Evolutionary conservation across 306 rosid species (phyloP).

Genomic region (Clitoria ternatea): DNA sequence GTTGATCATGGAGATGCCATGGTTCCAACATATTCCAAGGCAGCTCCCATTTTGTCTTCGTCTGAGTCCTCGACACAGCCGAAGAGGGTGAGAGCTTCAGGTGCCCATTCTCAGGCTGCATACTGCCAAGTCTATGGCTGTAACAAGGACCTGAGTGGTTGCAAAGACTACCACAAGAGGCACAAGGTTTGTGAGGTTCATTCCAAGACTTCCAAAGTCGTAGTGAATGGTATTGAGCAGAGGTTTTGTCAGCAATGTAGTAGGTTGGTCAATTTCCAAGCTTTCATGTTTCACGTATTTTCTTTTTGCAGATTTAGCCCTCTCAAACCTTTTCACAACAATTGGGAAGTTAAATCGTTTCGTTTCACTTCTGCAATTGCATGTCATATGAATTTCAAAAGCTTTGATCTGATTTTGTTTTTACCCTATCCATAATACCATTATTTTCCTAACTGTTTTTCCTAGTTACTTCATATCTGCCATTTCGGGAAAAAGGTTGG

Average conservation of each 20-base stretch:
- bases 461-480: background rate
- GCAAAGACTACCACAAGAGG: slow-evolving; percentile 85
- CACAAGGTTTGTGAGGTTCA: slow-evolving; percentile 92
- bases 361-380: background rate
- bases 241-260: slow-evolving; percentile 96
- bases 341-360: background rate
- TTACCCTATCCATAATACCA: background rate
- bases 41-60: slow-evolving; percentile 41
- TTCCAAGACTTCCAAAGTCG: slow-evolving; percentile 78
- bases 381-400: slow-evolving; percentile 3
- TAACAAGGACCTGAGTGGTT: slow-evolving; percentile 70
- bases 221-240: slow-evolving; percentile 74
- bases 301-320: background rate
- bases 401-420: slow-evolving; percentile 8
- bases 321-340: background rate
- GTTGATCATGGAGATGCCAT: slow-evolving; percentile 44
- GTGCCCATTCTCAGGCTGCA: slow-evolving; percentile 40
- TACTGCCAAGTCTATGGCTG: slow-evolving; percentile 85
- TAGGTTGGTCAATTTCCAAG: slow-evolving; percentile 47
- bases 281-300: slow-evolving; percentile 1
- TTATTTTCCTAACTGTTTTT: background rate
- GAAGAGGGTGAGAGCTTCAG: slow-evolving; percentile 49
- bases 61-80: slow-evolving; percentile 45
- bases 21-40: slow-evolving; percentile 35
- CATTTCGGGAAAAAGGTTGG: slow-evolving; percentile 2